phyloP scores from a whole-genome alignment of 2,329 filamentous ascomycete species.

The Neonectria faginata region DNA sequence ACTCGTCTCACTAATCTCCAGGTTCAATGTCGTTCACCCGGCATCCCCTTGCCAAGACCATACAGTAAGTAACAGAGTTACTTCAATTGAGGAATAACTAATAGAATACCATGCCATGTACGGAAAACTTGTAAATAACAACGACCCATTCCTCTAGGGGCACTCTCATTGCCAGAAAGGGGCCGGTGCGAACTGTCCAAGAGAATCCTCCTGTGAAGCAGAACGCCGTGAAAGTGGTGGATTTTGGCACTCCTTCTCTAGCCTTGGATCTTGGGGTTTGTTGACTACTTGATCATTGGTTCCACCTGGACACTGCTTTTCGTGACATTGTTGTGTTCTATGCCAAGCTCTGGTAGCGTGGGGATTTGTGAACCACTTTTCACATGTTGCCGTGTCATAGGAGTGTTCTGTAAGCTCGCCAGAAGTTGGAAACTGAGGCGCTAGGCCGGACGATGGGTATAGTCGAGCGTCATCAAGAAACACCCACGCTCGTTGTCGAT shows the following conservation, averaged over 20 bases:
- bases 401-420: constrained; percentile 4
- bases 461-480: constrained; percentile 25
- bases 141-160: too few relatives aligned
- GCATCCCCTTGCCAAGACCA: too few relatives aligned
- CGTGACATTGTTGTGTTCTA: constrained; percentile 28
- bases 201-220: too few relatives aligned
- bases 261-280: background rate
- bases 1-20: too few relatives aligned
- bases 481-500: constrained; percentile 29
- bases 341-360: background rate
- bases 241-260: background rate
- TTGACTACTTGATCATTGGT: background rate
- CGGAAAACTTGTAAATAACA: too few relatives aligned
- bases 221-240: background rate
- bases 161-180: too few relatives aligned
- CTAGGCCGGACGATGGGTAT: background rate
- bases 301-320: constrained; percentile 1
- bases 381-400: background rate
- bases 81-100: too few relatives aligned
- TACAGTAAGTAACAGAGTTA: too few relatives aligned
- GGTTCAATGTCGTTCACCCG: too few relatives aligned
- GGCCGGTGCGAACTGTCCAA: too few relatives aligned
- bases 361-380: constrained; percentile 10
- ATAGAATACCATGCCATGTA: too few relatives aligned
- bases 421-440: constrained; percentile 13